Evolutionary conservation across 1,139 yeast species (phyloP), one percentile per base, ranked within the genome.

Genomic region (Protomyces gravidus): DNA sequence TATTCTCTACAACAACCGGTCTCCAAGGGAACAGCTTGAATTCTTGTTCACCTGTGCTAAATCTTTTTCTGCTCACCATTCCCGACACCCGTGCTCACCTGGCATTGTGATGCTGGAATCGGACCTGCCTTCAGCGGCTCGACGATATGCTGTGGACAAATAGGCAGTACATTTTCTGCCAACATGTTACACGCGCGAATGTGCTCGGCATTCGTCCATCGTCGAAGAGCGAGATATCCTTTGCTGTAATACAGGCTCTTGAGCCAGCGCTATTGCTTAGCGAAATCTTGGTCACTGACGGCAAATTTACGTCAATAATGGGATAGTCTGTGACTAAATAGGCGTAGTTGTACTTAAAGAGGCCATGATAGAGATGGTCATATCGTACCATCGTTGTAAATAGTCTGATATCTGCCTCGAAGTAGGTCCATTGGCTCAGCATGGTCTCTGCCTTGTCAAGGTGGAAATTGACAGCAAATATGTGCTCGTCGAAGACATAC

Each of bases 291-390:
- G 17, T 36, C 23, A 17, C 5, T n/a, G 13, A 15, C 17, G 19
- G 21, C 23, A 5, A 36, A 36, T 23, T n/a, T 36, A 36, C 42
- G 73, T 89, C 85, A 58, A 89, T 74, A 67, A 78, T 73, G 23
- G 97, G 97, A 70, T 82, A 86, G 63, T 89, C 87, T 64, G 76
- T 77, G 69, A 97, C 82, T 68, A 90, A 86, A 78, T 83, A 85
- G 55, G 83, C 82, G 64, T 89, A 73, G 72, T 90, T 90, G 73
- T 96, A 87, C 75, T 90, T 90, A 80, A 90, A 90, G 72, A 89
- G 96, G 72, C 89, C 96, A 61, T 85, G 90, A 70, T 90, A 90
- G 32, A 88, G 95, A 1, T 92, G 85, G 71, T 89, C 97, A 68
- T 89, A 89, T 67, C 97, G 80, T 50, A 87, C 76, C 63, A 89